phyloP scores from a whole-genome alignment of 805 yeast genomes.

The Blastobotrys attinorum region DNA sequence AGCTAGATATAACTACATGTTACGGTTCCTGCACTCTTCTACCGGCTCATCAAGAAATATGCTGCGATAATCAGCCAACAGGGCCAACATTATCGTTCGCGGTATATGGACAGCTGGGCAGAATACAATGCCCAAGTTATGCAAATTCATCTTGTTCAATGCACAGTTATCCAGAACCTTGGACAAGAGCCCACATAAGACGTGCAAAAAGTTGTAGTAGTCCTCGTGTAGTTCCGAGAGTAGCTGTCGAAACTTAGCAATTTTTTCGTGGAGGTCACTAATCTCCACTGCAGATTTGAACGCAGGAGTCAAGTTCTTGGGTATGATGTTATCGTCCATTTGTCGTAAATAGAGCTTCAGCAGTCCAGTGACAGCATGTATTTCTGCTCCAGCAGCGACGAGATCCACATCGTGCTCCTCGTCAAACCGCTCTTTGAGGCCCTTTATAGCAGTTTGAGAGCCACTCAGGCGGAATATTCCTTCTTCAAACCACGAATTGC shows the following conservation, averaged over 20 bases:
- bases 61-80: slow-evolving; percentile 54
- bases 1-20: too few relatives aligned
- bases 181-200: slow-evolving; percentile 58
- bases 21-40: too few relatives aligned
- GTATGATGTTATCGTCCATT: slow-evolving; percentile 61
- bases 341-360: slow-evolving; percentile 76
- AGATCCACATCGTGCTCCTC: slow-evolving; percentile 61
- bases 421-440: slow-evolving; percentile 63
- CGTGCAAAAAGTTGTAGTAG: slow-evolving; percentile 52
- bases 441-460: slow-evolving; percentile 66
- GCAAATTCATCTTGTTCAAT: slow-evolving; percentile 73
- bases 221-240: slow-evolving; percentile 39
- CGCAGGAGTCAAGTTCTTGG: slow-evolving; percentile 39
- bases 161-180: slow-evolving; percentile 54
- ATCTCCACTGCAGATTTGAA: slow-evolving; percentile 33
- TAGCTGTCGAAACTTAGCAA: slow-evolving; percentile 26
- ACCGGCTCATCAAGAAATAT: slow-evolving; percentile 45
- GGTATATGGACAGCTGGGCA: slow-evolving; percentile 73
- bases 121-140: slow-evolving; percentile 72
- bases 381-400: slow-evolving; percentile 41
- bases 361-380: slow-evolving; percentile 81
- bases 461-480: slow-evolving; percentile 91
- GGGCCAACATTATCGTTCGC: slow-evolving; percentile 47
- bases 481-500: slow-evolving; percentile 74
- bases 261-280: slow-evolving; percentile 20